A percentile compares a stretch with the other conserved stretches of the same genome.
Evolutionary conservation across 75 land plant genomes (phyloP).

Genomic region (Larix kaempferi): DNA sequence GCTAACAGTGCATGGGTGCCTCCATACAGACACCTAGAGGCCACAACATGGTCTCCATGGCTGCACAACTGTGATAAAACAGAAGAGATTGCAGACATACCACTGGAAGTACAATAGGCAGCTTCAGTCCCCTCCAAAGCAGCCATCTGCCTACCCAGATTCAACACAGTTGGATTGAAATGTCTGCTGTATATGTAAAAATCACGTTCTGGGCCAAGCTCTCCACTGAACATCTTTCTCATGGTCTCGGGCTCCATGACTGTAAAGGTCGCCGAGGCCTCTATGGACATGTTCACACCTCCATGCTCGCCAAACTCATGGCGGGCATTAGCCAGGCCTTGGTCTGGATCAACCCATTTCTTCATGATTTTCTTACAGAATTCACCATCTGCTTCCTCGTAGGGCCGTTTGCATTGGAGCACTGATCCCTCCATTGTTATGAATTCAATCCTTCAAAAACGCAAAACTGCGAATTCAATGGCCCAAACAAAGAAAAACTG

Average conservation of each 20-base stretch:
- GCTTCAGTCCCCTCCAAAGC: slow-evolving; percentile 94
- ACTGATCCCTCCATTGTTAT: not conserved
- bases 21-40: slow-evolving; percentile 77
- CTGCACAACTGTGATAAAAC: slow-evolving; percentile 58
- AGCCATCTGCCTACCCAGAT: slow-evolving; percentile 79
- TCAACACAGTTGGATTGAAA: slow-evolving; percentile 91
- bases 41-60: slow-evolving; percentile 78
- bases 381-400: not conserved
- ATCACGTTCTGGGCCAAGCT: slow-evolving; percentile 85
- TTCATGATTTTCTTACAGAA: slow-evolving; percentile 4
- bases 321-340: slow-evolving; percentile 66
- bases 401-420: not conserved
- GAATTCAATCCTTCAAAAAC: no score
- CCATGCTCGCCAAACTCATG: slow-evolving; percentile 98
- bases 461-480: no score
- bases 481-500: no score
- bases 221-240: slow-evolving; percentile 70
- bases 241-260: slow-evolving; percentile 97
- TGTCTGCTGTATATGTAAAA: slow-evolving; percentile 95
- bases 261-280: slow-evolving; percentile 91
- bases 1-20: slow-evolving; percentile 87
- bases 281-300: slow-evolving; percentile 96
- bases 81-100: slow-evolving; percentile 83
- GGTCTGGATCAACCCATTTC: slow-evolving; percentile 58
- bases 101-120: slow-evolving; percentile 90